Conservation (phyloP, 441 rosid genomes). For the Pelargonium myrrhifolium region DNA sequence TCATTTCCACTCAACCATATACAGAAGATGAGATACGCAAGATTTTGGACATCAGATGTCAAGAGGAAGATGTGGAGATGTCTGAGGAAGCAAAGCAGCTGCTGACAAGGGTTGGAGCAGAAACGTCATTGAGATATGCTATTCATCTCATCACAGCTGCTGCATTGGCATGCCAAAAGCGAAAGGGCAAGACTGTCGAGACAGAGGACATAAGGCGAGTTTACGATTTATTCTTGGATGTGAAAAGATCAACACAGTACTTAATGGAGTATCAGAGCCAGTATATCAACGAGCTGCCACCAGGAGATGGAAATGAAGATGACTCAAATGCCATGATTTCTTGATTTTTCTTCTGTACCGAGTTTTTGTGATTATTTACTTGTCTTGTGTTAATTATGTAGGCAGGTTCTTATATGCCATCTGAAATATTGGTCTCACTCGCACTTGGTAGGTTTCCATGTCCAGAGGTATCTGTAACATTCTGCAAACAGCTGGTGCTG, state of each 20-base stretch:
- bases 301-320: slow-evolving; percentile 3
- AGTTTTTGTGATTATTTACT: too few relatives aligned
- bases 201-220: slow-evolving; percentile 66
- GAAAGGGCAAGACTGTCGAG: slow-evolving; percentile 69
- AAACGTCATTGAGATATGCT: slow-evolving; percentile 86
- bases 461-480: too few relatives aligned
- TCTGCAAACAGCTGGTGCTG: too few relatives aligned
- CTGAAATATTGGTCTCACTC: too few relatives aligned
- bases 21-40: slow-evolving; percentile 62
- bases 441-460: too few relatives aligned
- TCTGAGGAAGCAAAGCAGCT: slow-evolving; percentile 72
- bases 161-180: slow-evolving; percentile 70
- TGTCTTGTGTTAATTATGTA: too few relatives aligned
- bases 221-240: slow-evolving; percentile 66
- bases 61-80: slow-evolving; percentile 91
- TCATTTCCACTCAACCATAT: slow-evolving; percentile 76
- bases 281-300: slow-evolving; percentile 13
- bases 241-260: slow-evolving; percentile 85
- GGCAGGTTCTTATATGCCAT: too few relatives aligned
- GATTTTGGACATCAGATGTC: slow-evolving; percentile 82
- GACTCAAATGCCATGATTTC: too few relatives aligned
- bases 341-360: too few relatives aligned
- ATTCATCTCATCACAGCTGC: slow-evolving; percentile 80
- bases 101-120: slow-evolving; percentile 64
- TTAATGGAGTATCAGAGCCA: slow-evolving; percentile 53